Evolutionary conservation across 2,329 filamentous ascomycete genomes (phyloP).

Genomic region (Aureobasidium sp.): DNA sequence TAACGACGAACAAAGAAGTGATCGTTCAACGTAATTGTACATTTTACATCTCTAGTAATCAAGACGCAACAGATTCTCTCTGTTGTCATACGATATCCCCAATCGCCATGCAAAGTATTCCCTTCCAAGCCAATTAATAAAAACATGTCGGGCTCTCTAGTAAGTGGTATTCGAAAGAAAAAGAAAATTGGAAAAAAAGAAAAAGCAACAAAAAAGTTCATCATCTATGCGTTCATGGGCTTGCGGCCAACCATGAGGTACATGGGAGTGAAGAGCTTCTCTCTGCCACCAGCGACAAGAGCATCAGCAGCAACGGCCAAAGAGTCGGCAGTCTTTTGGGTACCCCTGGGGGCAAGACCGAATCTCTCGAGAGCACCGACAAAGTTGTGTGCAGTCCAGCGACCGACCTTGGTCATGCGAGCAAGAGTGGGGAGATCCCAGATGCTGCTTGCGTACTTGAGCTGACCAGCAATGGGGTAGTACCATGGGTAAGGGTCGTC

Average conservation of each 20-base stretch:
- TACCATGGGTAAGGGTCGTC: slow-evolving; percentile 81
- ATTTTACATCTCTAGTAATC: not conserved
- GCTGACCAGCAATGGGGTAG: slow-evolving; percentile 80
- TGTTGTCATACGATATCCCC: not conserved
- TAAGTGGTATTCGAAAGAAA: slow-evolving; percentile 10
- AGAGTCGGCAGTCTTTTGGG: slow-evolving; percentile 91
- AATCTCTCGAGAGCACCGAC: slow-evolving; percentile 70
- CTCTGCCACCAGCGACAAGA: slow-evolving; percentile 75
- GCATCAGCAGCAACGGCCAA: slow-evolving; percentile 75
- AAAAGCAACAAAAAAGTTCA: not conserved
- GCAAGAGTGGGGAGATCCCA: slow-evolving; percentile 76
- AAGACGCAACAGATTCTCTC: not conserved
- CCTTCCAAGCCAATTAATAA: slow-evolving; percentile 9
- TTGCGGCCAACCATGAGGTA: slow-evolving; percentile 94
- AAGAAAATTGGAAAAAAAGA: not conserved
- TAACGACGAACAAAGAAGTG: not conserved
- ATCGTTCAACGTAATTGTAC: slow-evolving; percentile 12
- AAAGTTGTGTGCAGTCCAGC: slow-evolving; percentile 66
- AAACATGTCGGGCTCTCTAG: slow-evolving; percentile 3
- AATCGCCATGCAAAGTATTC: not conserved
- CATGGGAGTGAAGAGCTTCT: slow-evolving; percentile 98
- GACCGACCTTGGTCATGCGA: slow-evolving; percentile 82
- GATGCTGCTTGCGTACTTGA: slow-evolving; percentile 73
- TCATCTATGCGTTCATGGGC: slow-evolving; percentile 41
- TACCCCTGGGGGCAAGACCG: slow-evolving; percentile 70